Evolutionary conservation across 495 filamentous ascomycete genomes (phyloP), one percentile per base, ranked within the genome.

Genomic region (Lindgomyces ingoldianus): DNA sequence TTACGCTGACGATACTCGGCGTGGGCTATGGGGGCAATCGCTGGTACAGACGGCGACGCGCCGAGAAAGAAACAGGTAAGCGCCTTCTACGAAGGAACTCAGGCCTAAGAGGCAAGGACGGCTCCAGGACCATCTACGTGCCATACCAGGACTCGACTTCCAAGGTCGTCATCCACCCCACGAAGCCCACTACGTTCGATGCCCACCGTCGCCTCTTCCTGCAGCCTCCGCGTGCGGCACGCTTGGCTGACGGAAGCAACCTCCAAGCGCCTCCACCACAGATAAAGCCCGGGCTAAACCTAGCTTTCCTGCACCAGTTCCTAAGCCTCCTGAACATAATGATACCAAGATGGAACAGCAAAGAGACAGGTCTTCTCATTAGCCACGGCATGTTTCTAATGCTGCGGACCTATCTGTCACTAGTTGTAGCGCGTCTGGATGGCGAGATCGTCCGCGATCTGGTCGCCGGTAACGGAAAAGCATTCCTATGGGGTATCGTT

Each of bases 251-350:
- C 72, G 86, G 85, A 6, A 81, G 84, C 12, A 74, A 77, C 11
- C 81, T 77, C 55, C 83, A 85, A 56, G 90, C 93, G 12, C 94
- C 94, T 3, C 90, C 95, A 4, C 82, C 89, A 4, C 88, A 94
- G 67, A 90, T 91, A 1, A 98, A 96, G 73, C 93, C 95, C 0
- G 95, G 95, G 3, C 78, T 99, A 52, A 99, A 99, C 73, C 81
- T 98, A 47, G 95, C 95, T n/a, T 99, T 99, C 73, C 77, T 99
- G 22, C 94, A 99, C 73, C 95, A 99, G 76, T 96, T 98, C 69
- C 81, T 96, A 47, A 96, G 92, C 70, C 79, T 99, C 47, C 81
- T 96, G 71, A 97, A 89, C 76, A 98, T 99, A 69, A 96, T 97
- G 93, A 89, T 98, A 62, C 95, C 95, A 9, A 79, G 93, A 67